Base-by-base conservation (phyloP, 768 basidiomycete species). In the Lactarius evosmus region DNA sequence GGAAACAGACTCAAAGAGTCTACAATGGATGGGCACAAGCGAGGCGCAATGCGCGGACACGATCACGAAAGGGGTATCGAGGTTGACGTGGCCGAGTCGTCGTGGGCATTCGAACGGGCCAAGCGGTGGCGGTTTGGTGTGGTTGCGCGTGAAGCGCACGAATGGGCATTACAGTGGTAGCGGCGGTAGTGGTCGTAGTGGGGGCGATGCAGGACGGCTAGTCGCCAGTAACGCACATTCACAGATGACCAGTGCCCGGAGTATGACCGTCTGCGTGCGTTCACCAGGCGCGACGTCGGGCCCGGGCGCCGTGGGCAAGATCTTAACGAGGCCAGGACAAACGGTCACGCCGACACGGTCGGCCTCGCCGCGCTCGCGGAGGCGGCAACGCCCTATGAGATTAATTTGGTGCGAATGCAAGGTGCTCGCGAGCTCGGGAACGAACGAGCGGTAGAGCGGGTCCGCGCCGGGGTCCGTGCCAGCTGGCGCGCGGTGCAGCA, bases 301-400 rank as follows among this genome's bases (percentile, higher is more conserved):
- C 12, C 73, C 70, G 9, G 70, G 56, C 0, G 75, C 67, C 1
- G 75, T 79, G 65, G 77, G 78, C 2, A 83, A 82, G 16, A 93
- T 85, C 75, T 94, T 95, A 58, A 93, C 92, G 33, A 94, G 78
- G 2, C 93, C 93, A 3, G 91, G 91, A 73, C 94, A 95, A 66
- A 93, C 84, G 0, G 91, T 91, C 4, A 89, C 85, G 11, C 92
- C 93, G 4, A 93, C 90, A 14, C 82, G 78, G 69, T 93, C 91
- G 2, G 76, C 70, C 55, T 93, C 88, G 11, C 88, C 87, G 38
- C 80, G 74, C 73, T 94, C 93, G 67, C 85, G 88, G 70, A 79
- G 85, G 69, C 88, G 71, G 75, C 93, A 95, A 32, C 92, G 78
- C 73, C 91, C 91, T 52, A 93, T 84, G 50, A 94, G 83, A 72